Evolutionary conservation across 169 alveolate species (phyloP), one percentile per base, ranked within the genome.

Genomic region (Eimeria necatrix): DNA sequence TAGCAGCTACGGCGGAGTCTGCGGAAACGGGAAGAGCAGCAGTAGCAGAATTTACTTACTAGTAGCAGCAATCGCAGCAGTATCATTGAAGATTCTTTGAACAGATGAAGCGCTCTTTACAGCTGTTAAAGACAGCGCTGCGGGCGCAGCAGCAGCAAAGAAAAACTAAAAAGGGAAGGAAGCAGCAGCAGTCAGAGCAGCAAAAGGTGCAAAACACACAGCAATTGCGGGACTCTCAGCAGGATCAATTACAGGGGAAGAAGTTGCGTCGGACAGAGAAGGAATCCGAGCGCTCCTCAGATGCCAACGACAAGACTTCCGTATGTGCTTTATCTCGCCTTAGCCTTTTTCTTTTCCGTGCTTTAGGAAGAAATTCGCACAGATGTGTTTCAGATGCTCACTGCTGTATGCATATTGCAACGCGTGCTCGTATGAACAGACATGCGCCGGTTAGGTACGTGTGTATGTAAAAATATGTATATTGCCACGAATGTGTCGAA

Each of bases 101-200:
- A 49, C 22, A n/a, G 60, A 76, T 76, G 87, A 76, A 76, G 87
- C 87, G 87, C 16, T 76, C 87, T 7, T 6, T 76, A 60, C 87
- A 76, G 61, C 87, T 76, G 68, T 18, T 76, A 18, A 76, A 76
- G 64, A 41, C 87, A 6, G 87, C 87, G 87, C 87, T 76, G 87
- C 87, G 87, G 61, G 87, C 24, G 46, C 22, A 76, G 64, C 87
- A 60, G 18, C 24, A 18, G n/a, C 6, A 53, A 14, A n/a, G 61
- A 3, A 76, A 76, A 49, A 4, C 32, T 41, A 76, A 48, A 32
- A 76, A 76, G 18, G 20, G 46, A 5, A 76, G 20, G 46, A 76
- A 48, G 46, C 5, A 46, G 64, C 87, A 76, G 87, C 68, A 76
- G 87, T 60, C 32, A 32, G 61, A 76, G 48, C 87, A 46, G 61